These are phyloP conservation scores for Colletotrichum nymphaeae DNA, from an alignment of 2,329 filamentous ascomycete genomes.

Conservation along the genomic window DNA sequence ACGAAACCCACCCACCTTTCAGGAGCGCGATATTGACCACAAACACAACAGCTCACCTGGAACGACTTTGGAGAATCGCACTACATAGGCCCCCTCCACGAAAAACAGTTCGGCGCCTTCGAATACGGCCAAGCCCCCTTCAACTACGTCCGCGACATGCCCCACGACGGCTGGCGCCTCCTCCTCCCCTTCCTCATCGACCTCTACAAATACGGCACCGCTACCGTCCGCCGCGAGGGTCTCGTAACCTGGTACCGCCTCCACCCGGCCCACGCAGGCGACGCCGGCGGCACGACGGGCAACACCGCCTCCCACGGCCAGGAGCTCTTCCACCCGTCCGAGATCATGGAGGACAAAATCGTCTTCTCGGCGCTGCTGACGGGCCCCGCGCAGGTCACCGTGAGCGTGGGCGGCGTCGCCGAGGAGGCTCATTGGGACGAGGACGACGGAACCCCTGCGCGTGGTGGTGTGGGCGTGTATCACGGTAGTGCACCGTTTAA, in stretches of 20 bases:
- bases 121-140: conserved; percentile 39
- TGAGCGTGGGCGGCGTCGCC: conserved; percentile 42
- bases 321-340: conserved; percentile 36
- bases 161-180: conserved; percentile 62
- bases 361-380: conserved; percentile 43
- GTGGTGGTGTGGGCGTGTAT: conserved; percentile 44
- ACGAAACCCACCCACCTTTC: too few relatives aligned
- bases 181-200: conserved; percentile 53
- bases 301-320: conserved; percentile 44
- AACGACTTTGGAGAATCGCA: conserved; percentile 67
- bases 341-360: conserved; percentile 38
- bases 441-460: conserved; percentile 35
- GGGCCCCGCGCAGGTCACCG: conserved; percentile 38
- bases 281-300: conserved; percentile 41
- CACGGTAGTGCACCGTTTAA: conserved; percentile 43
- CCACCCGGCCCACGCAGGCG: conserved; percentile 36
- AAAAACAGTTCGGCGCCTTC: conserved; percentile 30
- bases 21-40: too few relatives aligned
- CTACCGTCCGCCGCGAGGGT: conserved; percentile 40
- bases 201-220: conserved; percentile 46
- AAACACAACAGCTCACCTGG: conserved; percentile 42
- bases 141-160: conserved; percentile 58
- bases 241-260: conserved; percentile 44
- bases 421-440: conserved; percentile 37
- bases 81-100: conserved; percentile 60